Evolutionary conservation across 2,329 filamentous ascomycete genomes (phyloP).

Genomic region (Emericellopsis atlantica): DNA sequence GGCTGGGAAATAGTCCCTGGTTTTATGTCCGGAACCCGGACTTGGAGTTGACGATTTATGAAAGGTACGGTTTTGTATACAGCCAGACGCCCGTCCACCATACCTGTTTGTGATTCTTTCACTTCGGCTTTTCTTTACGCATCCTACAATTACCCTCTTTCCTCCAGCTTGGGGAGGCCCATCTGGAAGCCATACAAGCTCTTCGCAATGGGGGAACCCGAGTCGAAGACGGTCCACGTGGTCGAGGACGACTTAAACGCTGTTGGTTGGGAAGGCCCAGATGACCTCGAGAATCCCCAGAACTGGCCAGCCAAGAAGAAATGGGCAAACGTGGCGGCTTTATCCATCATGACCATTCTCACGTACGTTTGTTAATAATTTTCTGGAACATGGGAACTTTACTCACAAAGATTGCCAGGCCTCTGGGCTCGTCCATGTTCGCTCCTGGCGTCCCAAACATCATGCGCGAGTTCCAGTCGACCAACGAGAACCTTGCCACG

Average conservation of each 20-base stretch:
- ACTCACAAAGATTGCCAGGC: slow-evolving; percentile 13
- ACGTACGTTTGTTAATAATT: slow-evolving; percentile 16
- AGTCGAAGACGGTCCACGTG: not conserved
- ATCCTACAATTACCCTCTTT: no score
- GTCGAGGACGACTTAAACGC: slow-evolving; percentile 3
- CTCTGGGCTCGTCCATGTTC: slow-evolving; percentile 43
- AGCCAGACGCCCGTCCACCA: no score
- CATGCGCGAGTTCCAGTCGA: slow-evolving; percentile 47
- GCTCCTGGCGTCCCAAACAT: slow-evolving; percentile 53
- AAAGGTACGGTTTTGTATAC: no score
- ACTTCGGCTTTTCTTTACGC: no score
- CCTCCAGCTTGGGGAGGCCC: no score
- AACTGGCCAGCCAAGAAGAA: slow-evolving; percentile 47
- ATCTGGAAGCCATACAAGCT: no score
- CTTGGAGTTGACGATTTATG: no score
- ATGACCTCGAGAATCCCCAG: slow-evolving; percentile 48
- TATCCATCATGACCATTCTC: slow-evolving; percentile 21
- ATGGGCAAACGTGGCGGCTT: slow-evolving; percentile 16
- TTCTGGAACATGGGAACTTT: not conserved
- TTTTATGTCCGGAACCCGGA: no score
- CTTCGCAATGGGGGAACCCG: no score
- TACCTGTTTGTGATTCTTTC: no score
- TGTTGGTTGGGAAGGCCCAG: slow-evolving; percentile 46
- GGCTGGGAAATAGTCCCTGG: no score
- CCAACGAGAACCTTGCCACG: slow-evolving; percentile 36